Percentiles rank a stretch among this genome's conserved stretches.
These are phyloP conservation scores for Aureobasidium lini DNA, from an alignment of 2,329 filamentous ascomycete genomes.

Conservation along the genomic window DNA sequence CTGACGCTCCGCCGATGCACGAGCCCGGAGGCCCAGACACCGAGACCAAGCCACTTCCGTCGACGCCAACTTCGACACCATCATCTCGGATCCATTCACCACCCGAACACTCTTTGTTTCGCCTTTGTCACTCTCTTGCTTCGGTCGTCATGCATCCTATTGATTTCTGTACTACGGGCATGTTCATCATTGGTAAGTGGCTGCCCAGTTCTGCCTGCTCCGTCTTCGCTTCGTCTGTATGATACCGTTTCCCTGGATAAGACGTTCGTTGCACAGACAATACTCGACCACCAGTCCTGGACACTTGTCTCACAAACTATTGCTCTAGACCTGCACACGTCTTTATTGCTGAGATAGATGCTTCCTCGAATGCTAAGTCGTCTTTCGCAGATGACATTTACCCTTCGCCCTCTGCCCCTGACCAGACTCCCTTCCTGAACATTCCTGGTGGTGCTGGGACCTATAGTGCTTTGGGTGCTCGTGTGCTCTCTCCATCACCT, in stretches of 20 bases:
- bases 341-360: too few species aligned
- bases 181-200: constrained; percentile 54
- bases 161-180: constrained; percentile 54
- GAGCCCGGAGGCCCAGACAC: not conserved
- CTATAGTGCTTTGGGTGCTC: constrained; percentile 80
- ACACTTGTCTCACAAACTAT: not conserved
- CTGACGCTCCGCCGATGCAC: constrained; percentile 3
- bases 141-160: constrained; percentile 20
- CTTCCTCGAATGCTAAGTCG: not conserved
- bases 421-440: constrained; percentile 52
- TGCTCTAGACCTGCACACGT: not conserved
- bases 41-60: constrained; percentile 8
- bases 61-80: not conserved
- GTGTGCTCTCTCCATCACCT: constrained; percentile 73
- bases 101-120: not conserved
- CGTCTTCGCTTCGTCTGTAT: not conserved
- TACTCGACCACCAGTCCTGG: not conserved
- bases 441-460: constrained; percentile 85
- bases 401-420: constrained; percentile 60
- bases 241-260: not conserved
- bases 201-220: too few species aligned
- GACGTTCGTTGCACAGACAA: not conserved
- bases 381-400: constrained; percentile 73
- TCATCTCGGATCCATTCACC: not conserved
- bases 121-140: not conserved